A percentile compares a stretch with the other conserved stretches of the same genome.
Evolutionary conservation across 2,329 filamentous ascomycete genomes (phyloP).

Genomic region (Penicillium sp.): DNA sequence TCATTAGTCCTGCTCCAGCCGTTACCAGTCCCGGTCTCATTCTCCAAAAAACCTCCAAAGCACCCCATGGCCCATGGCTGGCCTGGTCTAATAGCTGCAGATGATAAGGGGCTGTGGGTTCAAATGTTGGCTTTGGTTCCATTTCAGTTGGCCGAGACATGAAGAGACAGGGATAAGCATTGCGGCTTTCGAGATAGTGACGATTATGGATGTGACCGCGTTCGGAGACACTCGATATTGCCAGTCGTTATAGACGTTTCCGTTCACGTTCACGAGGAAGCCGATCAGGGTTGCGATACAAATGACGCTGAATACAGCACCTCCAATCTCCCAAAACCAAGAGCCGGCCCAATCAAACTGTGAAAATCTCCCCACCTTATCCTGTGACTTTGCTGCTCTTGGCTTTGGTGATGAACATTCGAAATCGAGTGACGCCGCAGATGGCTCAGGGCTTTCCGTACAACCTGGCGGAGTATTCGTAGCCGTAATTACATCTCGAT

Average conservation of each 20-base stretch:
- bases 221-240: slow-evolving; percentile 28
- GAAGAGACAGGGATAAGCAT: slow-evolving; percentile 28
- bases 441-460: no score
- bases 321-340: slow-evolving; percentile 20
- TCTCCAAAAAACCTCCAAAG: neutral
- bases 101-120: slow-evolving; percentile 20
- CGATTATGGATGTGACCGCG: slow-evolving; percentile 33
- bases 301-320: slow-evolving; percentile 7
- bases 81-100: slow-evolving; percentile 33
- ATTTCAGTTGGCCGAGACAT: slow-evolving; percentile 38
- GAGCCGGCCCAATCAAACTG: slow-evolving; percentile 4
- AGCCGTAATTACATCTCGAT: no score
- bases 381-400: no score
- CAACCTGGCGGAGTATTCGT: no score
- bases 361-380: no score
- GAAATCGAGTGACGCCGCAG: no score
- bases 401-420: no score
- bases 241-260: slow-evolving; percentile 21
- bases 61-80: neutral
- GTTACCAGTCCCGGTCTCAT: neutral
- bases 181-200: slow-evolving; percentile 30
- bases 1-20: neutral
- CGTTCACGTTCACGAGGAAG: slow-evolving; percentile 16
- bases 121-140: slow-evolving; percentile 17
- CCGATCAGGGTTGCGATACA: slow-evolving; percentile 14